Evolutionary conservation across 108 stramenopile genomes (phyloP), one percentile per base, ranked within the genome.

Genomic region (Licmophora abbreviata): DNA sequence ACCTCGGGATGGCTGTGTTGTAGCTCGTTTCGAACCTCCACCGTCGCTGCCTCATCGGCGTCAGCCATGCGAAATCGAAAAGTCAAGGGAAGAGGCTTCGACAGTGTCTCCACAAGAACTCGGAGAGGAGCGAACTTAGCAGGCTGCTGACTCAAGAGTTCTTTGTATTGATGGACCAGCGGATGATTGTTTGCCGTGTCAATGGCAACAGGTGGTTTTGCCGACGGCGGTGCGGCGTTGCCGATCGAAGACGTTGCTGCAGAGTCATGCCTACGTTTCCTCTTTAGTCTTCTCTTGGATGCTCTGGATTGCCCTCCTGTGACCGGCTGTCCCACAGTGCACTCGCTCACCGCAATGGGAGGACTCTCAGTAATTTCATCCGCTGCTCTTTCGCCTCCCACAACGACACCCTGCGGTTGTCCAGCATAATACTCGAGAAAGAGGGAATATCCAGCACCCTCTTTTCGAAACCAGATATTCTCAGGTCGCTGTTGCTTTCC

Each of bases 381-480:
- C 21, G 29, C 29, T 38, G 26, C 20, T 34, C 36, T 34, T 29
- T 23, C 37, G 1, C 21, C 51, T 18, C 23, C 36, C 10, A 58
- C 44, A 11, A 79, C 69, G 26, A 71, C 67, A 0, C 83, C 78
- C 5, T 18, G 0, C 3, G 83, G 78, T 52, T 84, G 87, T 30
- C 37, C 27, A 15, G 47, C 61, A 56, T 88, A 88, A 51, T 83
- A 85, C 12, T 63, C 40, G 7, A 85, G 42, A 54, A 88, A 88
- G 3, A 84, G 37, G 29, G 46, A 26, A 50, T 59, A 83, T 20
- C 81, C 85, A 2, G 66, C 73, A 22, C 78, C 81, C 7, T 78
- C 75, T 59, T 77, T 70, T 22, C 73, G 64, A 66, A 69, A 63
- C 85, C 85, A 87, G 14, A 86, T 40, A 42, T 41, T 38, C 32